Base-by-base conservation (phyloP, 495 filamentous ascomycete species). In the Melanomma pulvis-pyrius region DNA sequence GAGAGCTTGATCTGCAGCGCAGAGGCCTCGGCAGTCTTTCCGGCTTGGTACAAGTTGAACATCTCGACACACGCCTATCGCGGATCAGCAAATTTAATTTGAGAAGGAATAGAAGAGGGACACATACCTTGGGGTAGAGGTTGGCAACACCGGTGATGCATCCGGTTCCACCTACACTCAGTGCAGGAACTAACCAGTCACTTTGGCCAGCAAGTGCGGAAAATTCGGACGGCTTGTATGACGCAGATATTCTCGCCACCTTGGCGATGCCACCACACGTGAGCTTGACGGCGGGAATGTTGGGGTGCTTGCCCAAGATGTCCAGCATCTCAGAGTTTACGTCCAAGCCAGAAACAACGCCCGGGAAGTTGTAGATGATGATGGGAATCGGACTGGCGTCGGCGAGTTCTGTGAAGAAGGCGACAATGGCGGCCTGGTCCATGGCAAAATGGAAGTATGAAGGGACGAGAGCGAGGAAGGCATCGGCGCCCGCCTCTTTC, bases 221-320 rank as follows among this genome's bases (percentile, higher is more conserved):
- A 79, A 93, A 93, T 11, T 81, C 78, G 0, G 70, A 70, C 22
- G 71, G 73, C 4, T 63, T 49, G 30, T 74, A 70, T 41, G 73
- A 74, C 21, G 86, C 86, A 2, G 86, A 89, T 46, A 97, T 83
- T 56, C 92, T 84, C 67, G 85, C 86, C 49, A 97, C 81, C 77
- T 97, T 97, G 53, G 92, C 92, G 17, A 92, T 96, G 77, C 96
- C 96, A 49, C 91, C 92, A 75, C 92, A 97, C 4, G 92, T 97
- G 54, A 96, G 83, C 81, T 97, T 97, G 70, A 88, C 88, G 46
- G 92, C 92, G 55, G 90, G 86, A 70, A 97, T 93, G 73, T 96
- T 96, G 69, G 86, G 83, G 75, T 96, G 92, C 64, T 84, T 76
- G 5, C 91, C 77, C 19, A 96, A 83, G 51, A 84, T 75, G 49